These are phyloP conservation scores for Globisporangium splendens DNA, from an alignment of 352 stramenopile genomes.

Conservation along the genomic window DNA sequence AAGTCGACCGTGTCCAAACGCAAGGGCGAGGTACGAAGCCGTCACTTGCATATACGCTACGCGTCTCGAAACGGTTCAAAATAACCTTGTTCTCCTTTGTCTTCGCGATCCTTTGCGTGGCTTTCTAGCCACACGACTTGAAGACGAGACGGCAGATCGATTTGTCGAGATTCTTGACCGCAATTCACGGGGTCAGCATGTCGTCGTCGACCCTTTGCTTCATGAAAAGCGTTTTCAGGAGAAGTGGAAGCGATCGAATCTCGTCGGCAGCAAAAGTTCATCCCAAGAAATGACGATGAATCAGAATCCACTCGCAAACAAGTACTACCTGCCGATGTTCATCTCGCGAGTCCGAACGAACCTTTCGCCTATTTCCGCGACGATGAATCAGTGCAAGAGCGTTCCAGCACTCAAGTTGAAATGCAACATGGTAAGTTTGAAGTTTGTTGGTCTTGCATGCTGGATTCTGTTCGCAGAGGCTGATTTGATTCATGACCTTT, in stretches of 20 bases:
- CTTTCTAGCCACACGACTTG: conserved; percentile 5
- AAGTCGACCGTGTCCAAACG: conserved; percentile 26
- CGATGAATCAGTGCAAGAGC: conserved; percentile 16
- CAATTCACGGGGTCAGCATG: conserved; percentile 40
- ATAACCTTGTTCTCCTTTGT: no score
- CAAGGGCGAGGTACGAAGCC: conserved; percentile 19
- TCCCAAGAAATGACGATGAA: conserved; percentile 31
- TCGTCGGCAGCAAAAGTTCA: conserved; percentile 23
- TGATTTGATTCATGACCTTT: neutral
- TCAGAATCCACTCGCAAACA: conserved; percentile 45
- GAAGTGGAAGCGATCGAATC: conserved; percentile 41
- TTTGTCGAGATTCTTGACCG: conserved; percentile 66
- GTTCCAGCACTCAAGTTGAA: conserved; percentile 17
- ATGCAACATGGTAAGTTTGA: conserved; percentile 3
- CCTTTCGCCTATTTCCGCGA: neutral
- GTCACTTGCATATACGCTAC: no score
- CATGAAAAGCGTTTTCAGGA: conserved; percentile 55
- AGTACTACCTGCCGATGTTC: conserved; percentile 50
- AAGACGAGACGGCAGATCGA: conserved; percentile 28
- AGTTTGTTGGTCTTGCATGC: neutral
- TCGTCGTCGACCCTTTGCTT: conserved; percentile 53
- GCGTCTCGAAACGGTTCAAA: no score
- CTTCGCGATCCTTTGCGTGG: neutral
- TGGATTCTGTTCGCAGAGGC: neutral
- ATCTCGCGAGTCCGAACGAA: conserved; percentile 37